Evolutionary conservation across 2,329 filamentous ascomycete genomes (phyloP).

Genomic region (Didymella sp.): DNA sequence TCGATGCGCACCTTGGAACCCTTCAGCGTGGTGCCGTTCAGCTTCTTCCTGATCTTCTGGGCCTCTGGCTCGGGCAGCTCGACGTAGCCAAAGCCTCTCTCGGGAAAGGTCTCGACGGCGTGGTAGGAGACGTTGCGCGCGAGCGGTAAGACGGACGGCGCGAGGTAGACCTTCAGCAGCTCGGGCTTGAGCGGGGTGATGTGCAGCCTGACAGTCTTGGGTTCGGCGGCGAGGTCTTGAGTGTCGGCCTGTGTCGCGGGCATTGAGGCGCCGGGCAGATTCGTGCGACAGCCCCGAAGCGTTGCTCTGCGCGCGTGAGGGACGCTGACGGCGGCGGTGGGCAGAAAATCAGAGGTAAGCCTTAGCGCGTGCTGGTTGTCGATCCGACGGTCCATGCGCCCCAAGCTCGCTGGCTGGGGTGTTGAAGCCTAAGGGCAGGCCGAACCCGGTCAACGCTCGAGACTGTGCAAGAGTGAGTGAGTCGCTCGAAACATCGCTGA

Average conservation of each 20-base stretch:
- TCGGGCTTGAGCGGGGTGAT: constrained; percentile 84
- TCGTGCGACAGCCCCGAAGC: constrained; percentile 3
- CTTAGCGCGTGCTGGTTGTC: constrained; percentile 37
- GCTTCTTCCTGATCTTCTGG: constrained; percentile 88
- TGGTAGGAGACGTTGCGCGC: constrained; percentile 91
- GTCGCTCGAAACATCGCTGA: background rate
- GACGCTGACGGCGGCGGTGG: constrained; percentile 26
- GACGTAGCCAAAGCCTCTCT: constrained; percentile 88
- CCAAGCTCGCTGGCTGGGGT: background rate
- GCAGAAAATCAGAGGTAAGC: constrained; percentile 37
- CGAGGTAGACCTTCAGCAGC: constrained; percentile 75
- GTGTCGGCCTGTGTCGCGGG: constrained; percentile 41
- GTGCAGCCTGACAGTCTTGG: constrained; percentile 68
- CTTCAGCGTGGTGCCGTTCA: constrained; percentile 84
- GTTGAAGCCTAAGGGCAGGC: background rate
- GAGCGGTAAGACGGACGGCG: constrained; percentile 67
- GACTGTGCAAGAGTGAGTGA: background rate
- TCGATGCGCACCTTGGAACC: constrained; percentile 87
- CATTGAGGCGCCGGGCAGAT: constrained; percentile 40
- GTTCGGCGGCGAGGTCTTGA: constrained; percentile 27
- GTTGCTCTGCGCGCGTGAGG: constrained; percentile 1
- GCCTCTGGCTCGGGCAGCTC: constrained; percentile 82
- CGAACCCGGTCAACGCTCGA: background rate
- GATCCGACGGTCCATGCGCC: constrained; percentile 8
- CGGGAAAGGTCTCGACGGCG: constrained; percentile 82